A percentile compares a stretch with the other conserved stretches of the same genome.
phyloP scores from a whole-genome alignment of 179 eudicot genomes.

The Dionaea muscipula region DNA sequence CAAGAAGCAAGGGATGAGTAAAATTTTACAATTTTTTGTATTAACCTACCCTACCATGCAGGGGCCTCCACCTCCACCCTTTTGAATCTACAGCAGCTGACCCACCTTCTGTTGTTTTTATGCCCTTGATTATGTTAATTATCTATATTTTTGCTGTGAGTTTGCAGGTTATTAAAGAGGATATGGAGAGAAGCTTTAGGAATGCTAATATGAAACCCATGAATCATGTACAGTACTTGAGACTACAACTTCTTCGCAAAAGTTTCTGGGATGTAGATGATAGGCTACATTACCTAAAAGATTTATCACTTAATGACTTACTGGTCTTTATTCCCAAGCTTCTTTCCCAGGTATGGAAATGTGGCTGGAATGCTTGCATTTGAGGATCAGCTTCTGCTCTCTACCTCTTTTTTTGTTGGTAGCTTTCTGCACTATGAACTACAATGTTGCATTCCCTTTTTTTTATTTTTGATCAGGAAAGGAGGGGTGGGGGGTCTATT shows the following conservation, averaged over 20 bases:
- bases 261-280: constrained; percentile 86
- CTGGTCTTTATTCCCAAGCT: constrained; percentile 65
- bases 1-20: not conserved
- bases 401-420: too few relatives aligned
- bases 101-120: not conserved
- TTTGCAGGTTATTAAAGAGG: constrained; percentile 80
- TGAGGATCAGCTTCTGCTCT: too few relatives aligned
- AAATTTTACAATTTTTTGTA: too few relatives aligned
- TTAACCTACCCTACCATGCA: too few relatives aligned
- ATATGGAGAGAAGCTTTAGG: constrained; percentile 63
- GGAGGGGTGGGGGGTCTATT: too few relatives aligned
- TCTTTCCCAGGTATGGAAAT: constrained; percentile 61
- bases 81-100: not conserved
- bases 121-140: not conserved
- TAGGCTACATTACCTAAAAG: constrained; percentile 48
- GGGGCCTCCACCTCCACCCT: too few relatives aligned
- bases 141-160: not conserved
- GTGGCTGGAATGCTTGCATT: too few relatives aligned
- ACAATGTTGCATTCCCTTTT: too few relatives aligned
- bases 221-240: constrained; percentile 63
- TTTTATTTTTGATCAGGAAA: too few relatives aligned
- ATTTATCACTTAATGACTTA: constrained; percentile 53
- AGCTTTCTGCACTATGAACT: too few relatives aligned
- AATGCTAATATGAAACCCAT: constrained; percentile 92
- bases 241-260: constrained; percentile 74